These are phyloP conservation scores for Fusarium musae DNA, from an alignment of 2,329 filamentous ascomycete genomes.

Conservation along the genomic window DNA sequence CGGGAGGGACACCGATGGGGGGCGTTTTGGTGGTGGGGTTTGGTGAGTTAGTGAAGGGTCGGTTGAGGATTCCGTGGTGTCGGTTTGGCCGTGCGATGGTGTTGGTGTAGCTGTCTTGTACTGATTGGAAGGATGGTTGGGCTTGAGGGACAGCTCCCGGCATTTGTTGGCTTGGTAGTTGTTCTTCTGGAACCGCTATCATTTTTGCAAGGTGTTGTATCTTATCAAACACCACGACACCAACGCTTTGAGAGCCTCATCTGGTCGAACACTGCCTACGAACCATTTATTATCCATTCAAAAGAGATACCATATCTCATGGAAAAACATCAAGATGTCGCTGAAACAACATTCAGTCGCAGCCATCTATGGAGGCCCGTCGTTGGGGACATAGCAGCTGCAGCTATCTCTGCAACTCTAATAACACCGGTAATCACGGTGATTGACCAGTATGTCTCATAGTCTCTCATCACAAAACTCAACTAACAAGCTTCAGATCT, in stretches of 20 bases:
- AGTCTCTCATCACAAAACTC: rapidly evolving
- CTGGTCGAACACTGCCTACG: not conserved
- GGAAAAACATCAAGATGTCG: slow-evolving; percentile 27
- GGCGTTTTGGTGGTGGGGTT: not conserved
- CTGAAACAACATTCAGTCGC: not conserved
- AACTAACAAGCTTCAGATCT: slow-evolving; percentile 11
- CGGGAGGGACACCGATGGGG: not conserved
- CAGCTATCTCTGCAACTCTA: slow-evolving; percentile 43
- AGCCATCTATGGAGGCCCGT: slow-evolving; percentile 32
- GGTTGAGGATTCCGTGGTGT: slow-evolving; percentile 11
- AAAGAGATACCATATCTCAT: not conserved
- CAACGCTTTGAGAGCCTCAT: not conserved
- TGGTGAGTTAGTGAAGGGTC: not conserved
- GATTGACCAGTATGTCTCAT: slow-evolving; percentile 40
- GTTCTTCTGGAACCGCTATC: not conserved
- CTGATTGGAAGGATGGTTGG: not conserved
- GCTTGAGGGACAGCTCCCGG: not conserved
- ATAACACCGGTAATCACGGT: slow-evolving; percentile 45
- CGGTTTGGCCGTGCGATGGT: slow-evolving; percentile 3
- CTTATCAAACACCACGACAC: not conserved
- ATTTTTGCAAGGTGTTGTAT: not conserved
- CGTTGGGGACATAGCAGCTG: slow-evolving; percentile 42
- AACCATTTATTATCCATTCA: not conserved
- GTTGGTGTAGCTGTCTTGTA: not conserved
- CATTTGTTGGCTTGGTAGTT: not conserved